Base-by-base conservation (phyloP, 805 yeast species). In the Metschnikowia vanudenii region DNA sequence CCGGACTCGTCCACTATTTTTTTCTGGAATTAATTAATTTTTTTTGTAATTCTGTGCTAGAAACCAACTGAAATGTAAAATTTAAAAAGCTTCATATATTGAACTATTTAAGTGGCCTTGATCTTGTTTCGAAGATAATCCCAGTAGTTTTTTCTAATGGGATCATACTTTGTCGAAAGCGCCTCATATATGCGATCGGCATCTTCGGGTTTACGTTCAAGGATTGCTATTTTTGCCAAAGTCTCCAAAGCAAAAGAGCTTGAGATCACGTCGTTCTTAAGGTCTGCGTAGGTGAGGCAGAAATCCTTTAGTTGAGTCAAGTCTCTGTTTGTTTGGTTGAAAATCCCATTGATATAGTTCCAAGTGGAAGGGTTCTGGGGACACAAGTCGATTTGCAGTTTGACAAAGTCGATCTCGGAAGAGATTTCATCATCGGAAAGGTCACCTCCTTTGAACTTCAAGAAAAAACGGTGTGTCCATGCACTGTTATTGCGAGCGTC, bases 401-500 rank as follows among this genome's bases (percentile, higher is more conserved):
- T 71, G 2, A 79, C 75, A 58, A 65, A 88, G 4, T 68, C 71
- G 2, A 84, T 58, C 58, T 91, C 97, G 0, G 64, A 59, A 3
- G 75, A 51, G 4, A 55, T 40, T 2, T 49, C 51, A 7, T 40
- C 54, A 1, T 52, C 55, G 47, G 10, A 54, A 51, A 22, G 54
- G 17, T 30, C 9, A 37, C 49, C 16, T 48, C 65, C 64, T 19
- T 43, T 44, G 43, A 69, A 67, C 33, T 74, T 55, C 10, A 85
- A 64, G 54, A 84, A 88, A 68, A 73, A 86, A 44, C 97, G 75
- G 65, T 88, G 95, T 49, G 82, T 79, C 99, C 99, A 94, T 1
- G 95, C 96, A 41, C 96, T 85, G 64, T 94, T 94, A 67, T 94
- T 94, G 56, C 89, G 73, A 8, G 88, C 79, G 63, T 94, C 99